Percentiles rank a stretch among this genome's conserved stretches.
Evolutionary conservation across 106 monocot genomes (phyloP).

Genomic region (Dendrobium catenatum): DNA sequence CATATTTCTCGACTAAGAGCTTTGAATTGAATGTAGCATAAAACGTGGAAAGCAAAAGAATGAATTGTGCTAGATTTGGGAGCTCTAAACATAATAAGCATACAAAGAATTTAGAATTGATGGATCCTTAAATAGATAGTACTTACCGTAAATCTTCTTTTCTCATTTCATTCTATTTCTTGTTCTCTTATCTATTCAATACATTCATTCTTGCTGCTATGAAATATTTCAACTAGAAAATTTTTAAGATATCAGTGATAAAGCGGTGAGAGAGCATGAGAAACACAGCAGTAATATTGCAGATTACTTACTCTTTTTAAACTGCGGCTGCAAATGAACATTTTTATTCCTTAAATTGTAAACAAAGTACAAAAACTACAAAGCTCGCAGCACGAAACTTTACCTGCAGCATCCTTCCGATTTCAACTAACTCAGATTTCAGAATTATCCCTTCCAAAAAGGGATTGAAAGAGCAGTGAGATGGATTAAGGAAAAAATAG

Average conservation of each 20-base stretch:
- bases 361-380: neutral
- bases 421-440: no score
- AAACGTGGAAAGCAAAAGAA: neutral
- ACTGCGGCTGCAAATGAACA: neutral
- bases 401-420: no score
- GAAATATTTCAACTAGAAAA: neutral
- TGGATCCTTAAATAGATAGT: neutral
- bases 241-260: neutral
- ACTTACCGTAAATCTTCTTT: neutral
- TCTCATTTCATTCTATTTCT: neutral
- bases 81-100: neutral
- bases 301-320: neutral
- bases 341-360: neutral
- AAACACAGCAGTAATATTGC: neutral
- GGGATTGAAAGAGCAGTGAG: no score
- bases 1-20: neutral
- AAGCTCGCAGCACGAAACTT: no score
- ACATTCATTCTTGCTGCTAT: neutral
- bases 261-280: neutral
- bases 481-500: no score
- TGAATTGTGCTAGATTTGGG: neutral
- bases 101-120: neutral
- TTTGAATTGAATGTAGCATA: neutral
- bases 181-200: neutral
- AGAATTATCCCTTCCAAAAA: no score